Percentiles rank a stretch among this genome's conserved stretches.
phyloP scores from a whole-genome alignment of 2,329 filamentous ascomycete genomes.

The Coniochaeta sp. region DNA sequence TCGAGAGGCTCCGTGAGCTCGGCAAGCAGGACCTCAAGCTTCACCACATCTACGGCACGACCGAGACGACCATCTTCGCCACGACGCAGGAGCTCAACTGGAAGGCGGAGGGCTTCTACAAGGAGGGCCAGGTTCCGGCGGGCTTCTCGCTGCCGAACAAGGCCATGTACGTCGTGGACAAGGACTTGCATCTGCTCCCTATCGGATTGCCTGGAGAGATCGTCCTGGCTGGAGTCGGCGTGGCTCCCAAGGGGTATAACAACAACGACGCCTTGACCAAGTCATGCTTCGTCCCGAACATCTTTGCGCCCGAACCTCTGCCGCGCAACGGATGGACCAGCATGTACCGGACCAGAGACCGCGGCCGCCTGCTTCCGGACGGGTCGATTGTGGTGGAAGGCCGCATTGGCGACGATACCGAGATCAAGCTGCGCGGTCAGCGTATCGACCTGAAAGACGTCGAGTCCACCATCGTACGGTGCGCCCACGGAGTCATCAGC shows the following conservation, averaged over 20 bases:
- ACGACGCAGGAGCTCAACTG: not conserved
- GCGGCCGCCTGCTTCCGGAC: conserved; percentile 20
- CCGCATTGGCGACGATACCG: conserved; percentile 26
- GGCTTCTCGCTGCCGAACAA: too few species aligned
- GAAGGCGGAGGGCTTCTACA: too few species aligned
- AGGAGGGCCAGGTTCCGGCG: not conserved
- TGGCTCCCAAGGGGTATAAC: conserved; percentile 22
- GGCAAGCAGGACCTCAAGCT: conserved; percentile 6
- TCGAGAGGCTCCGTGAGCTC: conserved; percentile 3
- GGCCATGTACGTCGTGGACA: too few species aligned
- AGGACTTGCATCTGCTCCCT: too few species aligned
- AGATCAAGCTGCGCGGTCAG: conserved; percentile 31
- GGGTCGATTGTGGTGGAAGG: conserved; percentile 24
- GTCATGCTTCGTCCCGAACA: conserved; percentile 15
- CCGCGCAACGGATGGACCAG: conserved; percentile 10
- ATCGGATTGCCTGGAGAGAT: too few species aligned
- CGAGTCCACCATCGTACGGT: conserved; percentile 5
- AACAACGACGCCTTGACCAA: conserved; percentile 12
- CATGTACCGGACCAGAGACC: conserved; percentile 29
- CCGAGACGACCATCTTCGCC: conserved; percentile 13
- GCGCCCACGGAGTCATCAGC: not conserved
- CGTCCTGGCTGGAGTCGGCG: too few species aligned
- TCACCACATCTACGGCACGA: conserved; percentile 19
- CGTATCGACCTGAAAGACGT: conserved; percentile 37
- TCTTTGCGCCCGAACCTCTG: conserved; percentile 10